These are phyloP conservation scores for Torulaspora delbrueckii DNA, from an alignment of 805 yeast species.

Conservation along the genomic window DNA sequence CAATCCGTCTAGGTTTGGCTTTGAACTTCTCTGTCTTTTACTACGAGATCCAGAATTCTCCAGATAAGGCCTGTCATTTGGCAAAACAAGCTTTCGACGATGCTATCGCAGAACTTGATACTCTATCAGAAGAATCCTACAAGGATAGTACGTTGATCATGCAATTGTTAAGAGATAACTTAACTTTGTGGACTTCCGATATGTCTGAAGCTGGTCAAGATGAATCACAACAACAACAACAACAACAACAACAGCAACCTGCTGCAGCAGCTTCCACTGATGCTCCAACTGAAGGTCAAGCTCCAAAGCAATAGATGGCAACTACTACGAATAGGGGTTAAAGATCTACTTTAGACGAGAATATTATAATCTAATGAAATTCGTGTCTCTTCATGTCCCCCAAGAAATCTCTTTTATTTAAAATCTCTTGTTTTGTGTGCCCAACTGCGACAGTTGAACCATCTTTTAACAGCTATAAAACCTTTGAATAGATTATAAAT, in stretches of 20 bases:
- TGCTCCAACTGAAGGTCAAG: conserved; percentile 27
- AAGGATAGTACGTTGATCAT: conserved; percentile 97
- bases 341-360: background rate
- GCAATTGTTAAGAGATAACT: conserved; percentile 98
- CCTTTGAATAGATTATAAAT: conserved; percentile 3
- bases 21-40: conserved; percentile 96
- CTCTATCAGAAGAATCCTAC: conserved; percentile 95
- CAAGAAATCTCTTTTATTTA: background rate
- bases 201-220: conserved; percentile 77
- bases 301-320: conserved; percentile 24
- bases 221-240: conserved; percentile 39
- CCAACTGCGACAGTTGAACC: conserved; percentile 1
- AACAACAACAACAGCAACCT: conserved; percentile 26
- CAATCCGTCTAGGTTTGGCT: conserved; percentile 96
- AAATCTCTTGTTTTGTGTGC: conserved; percentile 5
- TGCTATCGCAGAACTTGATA: conserved; percentile 97
- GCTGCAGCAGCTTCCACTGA: conserved; percentile 33
- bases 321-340: background rate
- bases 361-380: conserved; percentile 8
- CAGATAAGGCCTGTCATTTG: conserved; percentile 97
- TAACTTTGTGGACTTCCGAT: conserved; percentile 96
- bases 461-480: conserved; percentile 2
- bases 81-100: conserved; percentile 99
- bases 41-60: conserved; percentile 96
- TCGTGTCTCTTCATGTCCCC: conserved; percentile 4